Conservation (phyloP, 2,329 filamentous ascomycete genomes). For the Triangularia setosa region DNA sequence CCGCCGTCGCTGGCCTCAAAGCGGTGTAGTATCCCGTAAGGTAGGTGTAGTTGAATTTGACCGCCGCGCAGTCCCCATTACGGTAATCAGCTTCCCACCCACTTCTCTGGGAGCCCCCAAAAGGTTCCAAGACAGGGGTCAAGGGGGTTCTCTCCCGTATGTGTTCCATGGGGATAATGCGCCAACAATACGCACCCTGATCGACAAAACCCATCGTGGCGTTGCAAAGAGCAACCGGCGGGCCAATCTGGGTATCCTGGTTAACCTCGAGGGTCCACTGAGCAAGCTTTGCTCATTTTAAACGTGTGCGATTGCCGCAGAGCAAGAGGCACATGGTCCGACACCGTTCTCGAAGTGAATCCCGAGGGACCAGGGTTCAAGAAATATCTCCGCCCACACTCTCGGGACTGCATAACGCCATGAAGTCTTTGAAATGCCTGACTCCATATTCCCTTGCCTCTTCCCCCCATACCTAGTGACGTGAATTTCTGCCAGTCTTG, state of each 20-base stretch:
- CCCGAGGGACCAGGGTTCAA: slow-evolving; percentile 23
- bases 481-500: slow-evolving; percentile 4
- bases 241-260: slow-evolving; percentile 32
- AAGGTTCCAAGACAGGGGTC: slow-evolving; percentile 21
- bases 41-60: slow-evolving; percentile 8
- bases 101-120: slow-evolving; percentile 13
- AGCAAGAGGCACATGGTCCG: slow-evolving; percentile 23
- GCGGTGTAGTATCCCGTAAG: slow-evolving; percentile 16
- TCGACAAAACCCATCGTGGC: slow-evolving; percentile 35
- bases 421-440: slow-evolving; percentile 24
- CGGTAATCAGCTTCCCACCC: slow-evolving; percentile 15
- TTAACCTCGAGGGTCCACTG: slow-evolving; percentile 30
- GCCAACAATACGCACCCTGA: slow-evolving; percentile 27
- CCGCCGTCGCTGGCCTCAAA: slow-evolving; percentile 14
- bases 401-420: slow-evolving; percentile 22
- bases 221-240: slow-evolving; percentile 26
- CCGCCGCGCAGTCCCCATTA: slow-evolving; percentile 13
- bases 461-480: slow-evolving; percentile 4
- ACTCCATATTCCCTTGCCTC: slow-evolving; percentile 11
- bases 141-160: slow-evolving; percentile 14
- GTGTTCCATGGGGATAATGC: slow-evolving; percentile 18
- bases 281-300: slow-evolving; percentile 30
- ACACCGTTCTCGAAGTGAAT: slow-evolving; percentile 19
- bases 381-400: slow-evolving; percentile 22
- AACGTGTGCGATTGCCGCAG: slow-evolving; percentile 29